A percentile compares a stretch with the other conserved stretches of the same genome.
Conservation (phyloP, 2,329 filamentous ascomycete species). For the Claviceps maximensis region DNA sequence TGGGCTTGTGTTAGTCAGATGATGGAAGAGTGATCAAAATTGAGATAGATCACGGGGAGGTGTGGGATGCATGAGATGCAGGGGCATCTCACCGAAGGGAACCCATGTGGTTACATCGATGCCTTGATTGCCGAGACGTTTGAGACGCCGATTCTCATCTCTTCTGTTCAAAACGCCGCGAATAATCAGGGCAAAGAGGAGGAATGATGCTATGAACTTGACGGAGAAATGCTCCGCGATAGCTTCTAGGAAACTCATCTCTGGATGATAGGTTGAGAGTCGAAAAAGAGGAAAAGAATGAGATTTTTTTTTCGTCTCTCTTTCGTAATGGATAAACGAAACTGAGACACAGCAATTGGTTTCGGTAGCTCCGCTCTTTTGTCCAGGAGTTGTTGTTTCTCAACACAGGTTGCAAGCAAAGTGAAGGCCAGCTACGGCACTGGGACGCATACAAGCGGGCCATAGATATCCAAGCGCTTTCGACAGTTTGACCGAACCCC, state of each 20-base stretch:
- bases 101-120: slow-evolving; percentile 21
- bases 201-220: slow-evolving; percentile 23
- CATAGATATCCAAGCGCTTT: neutral
- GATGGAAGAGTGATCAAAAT: neutral
- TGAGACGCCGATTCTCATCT: slow-evolving; percentile 30
- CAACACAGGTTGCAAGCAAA: neutral
- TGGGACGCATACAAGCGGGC: neutral
- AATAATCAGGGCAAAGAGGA: slow-evolving; percentile 24
- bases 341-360: neutral
- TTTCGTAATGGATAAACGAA: neutral
- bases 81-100: slow-evolving; percentile 31
- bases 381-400: neutral
- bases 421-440: neutral
- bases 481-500: neutral
- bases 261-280: neutral
- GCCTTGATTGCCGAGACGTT: slow-evolving; percentile 31
- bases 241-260: slow-evolving; percentile 38
- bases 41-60: neutral
- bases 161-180: slow-evolving; percentile 25
- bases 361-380: neutral
- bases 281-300: neutral
- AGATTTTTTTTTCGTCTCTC: neutral
- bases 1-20: neutral
- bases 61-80: no score
- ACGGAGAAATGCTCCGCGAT: slow-evolving; percentile 31